These are phyloP conservation scores for Kodamaea fukazawae DNA, from an alignment of 805 yeast species.

Conservation along the genomic window DNA sequence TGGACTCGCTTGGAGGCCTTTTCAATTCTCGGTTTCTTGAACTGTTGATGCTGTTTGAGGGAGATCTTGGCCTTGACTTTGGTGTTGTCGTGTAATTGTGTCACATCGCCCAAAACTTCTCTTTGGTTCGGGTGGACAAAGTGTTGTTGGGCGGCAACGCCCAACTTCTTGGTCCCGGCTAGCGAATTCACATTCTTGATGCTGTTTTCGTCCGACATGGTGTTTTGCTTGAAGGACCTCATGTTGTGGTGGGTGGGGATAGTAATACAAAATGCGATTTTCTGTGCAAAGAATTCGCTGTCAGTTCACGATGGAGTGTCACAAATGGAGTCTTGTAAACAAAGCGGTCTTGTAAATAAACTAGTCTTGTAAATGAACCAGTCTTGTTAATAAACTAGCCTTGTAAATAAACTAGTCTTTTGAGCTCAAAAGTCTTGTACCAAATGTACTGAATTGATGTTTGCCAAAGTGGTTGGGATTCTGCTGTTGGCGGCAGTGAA, in stretches of 20 bases:
- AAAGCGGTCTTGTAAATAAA: no score
- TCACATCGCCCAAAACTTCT: slow-evolving; percentile 31
- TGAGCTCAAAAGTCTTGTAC: no score
- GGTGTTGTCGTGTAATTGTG: slow-evolving; percentile 14
- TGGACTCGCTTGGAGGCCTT: slow-evolving; percentile 11
- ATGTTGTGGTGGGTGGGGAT: slow-evolving; percentile 1
- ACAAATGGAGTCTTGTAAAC: no score
- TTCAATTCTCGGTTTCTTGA: slow-evolving; percentile 23
- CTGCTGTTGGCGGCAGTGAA: no score
- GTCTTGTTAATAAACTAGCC: no score
- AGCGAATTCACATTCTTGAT: slow-evolving; percentile 5
- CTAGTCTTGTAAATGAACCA: no score
- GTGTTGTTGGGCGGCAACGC: slow-evolving; percentile 3
- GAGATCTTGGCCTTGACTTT: slow-evolving; percentile 15
- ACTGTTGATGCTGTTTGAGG: slow-evolving; percentile 17
- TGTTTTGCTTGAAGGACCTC: slow-evolving; percentile 7
- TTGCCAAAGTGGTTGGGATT: no score
- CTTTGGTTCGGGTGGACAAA: slow-evolving; percentile 15
- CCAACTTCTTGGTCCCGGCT: slow-evolving; percentile 1
- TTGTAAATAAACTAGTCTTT: no score
- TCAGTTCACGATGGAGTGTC: no score
- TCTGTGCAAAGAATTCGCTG: no score
- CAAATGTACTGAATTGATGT: no score
- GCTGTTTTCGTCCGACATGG: slow-evolving; percentile 10
- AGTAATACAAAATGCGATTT: no score